These are phyloP conservation scores for Bonia amplexicaulis DNA, from an alignment of 176 grass and related monocot species.

Conservation along the genomic window DNA sequence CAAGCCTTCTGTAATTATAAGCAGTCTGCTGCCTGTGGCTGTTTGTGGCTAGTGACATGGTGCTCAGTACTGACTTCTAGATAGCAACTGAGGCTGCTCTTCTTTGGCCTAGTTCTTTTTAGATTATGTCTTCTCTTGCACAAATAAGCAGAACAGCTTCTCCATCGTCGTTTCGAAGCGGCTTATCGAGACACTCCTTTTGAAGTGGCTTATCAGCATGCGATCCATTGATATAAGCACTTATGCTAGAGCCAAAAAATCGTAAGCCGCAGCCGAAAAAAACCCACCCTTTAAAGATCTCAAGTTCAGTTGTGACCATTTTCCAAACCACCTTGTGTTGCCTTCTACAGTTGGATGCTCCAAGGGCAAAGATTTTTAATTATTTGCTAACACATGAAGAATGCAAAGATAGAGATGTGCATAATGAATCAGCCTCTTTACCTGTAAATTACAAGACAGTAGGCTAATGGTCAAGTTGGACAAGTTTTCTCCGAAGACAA, in stretches of 20 bases:
- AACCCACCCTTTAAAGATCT: background rate
- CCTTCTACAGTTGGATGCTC: background rate
- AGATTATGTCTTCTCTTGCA: too few relatives aligned
- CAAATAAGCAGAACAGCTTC: too few relatives aligned
- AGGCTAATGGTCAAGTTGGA: background rate
- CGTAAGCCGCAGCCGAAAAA: too few relatives aligned
- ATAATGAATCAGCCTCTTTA: slow-evolving; percentile 16
- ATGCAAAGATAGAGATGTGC: slow-evolving; percentile 21
- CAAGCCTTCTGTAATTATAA: too few relatives aligned
- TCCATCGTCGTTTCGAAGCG: too few relatives aligned
- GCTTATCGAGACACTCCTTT: too few relatives aligned
- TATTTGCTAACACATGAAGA: slow-evolving; percentile 4
- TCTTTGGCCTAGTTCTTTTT: background rate
- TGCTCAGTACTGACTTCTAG: slow-evolving; percentile 20
- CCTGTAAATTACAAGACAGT: slow-evolving; percentile 14
- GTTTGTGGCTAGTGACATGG: background rate
- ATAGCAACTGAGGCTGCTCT: slow-evolving; percentile 25
- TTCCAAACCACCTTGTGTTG: slow-evolving; percentile 20
- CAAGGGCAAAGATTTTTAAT: background rate
- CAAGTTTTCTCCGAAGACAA: background rate
- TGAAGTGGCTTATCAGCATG: too few relatives aligned
- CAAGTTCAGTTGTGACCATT: slow-evolving; percentile 19
- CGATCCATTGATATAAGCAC: too few relatives aligned
- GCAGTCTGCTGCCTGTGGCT: too few relatives aligned
- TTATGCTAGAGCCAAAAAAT: too few relatives aligned